phyloP scores from a whole-genome alignment of 2,329 filamentous ascomycete genomes.

The Truncatella angustata region DNA sequence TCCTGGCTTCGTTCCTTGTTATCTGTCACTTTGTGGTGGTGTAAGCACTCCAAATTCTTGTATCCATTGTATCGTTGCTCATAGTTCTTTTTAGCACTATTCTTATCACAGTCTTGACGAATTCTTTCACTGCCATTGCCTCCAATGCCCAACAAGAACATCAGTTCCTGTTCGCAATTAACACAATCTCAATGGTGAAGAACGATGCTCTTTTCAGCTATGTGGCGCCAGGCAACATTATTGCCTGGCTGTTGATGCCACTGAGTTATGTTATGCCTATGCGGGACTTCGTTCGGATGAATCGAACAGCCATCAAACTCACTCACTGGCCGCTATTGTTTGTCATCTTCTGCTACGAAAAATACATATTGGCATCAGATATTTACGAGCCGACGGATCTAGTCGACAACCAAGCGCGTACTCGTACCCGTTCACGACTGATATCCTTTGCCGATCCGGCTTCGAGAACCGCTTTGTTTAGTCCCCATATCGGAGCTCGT shows the following conservation, averaged over 20 bases:
- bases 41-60: constrained; percentile 29
- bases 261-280: constrained; percentile 78
- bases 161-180: constrained; percentile 90
- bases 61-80: background rate
- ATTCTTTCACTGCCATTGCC: constrained; percentile 93
- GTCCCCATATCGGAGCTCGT: constrained; percentile 67
- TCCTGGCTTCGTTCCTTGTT: constrained; percentile 82
- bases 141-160: constrained; percentile 93
- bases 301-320: constrained; percentile 86
- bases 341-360: constrained; percentile 84
- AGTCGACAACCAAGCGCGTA: constrained; percentile 66
- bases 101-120: constrained; percentile 90
- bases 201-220: constrained; percentile 97
- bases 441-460: constrained; percentile 59
- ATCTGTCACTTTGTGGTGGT: constrained; percentile 95
- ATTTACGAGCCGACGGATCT: constrained; percentile 84
- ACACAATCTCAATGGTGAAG: constrained; percentile 97
- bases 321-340: constrained; percentile 89
- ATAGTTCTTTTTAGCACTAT: constrained; percentile 65
- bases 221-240: constrained; percentile 84
- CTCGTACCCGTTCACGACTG: constrained; percentile 44
- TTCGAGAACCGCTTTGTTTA: constrained; percentile 65
- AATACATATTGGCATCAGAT: constrained; percentile 68
- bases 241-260: constrained; percentile 86
- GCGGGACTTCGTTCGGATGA: constrained; percentile 77